These are phyloP conservation scores for Pythium rishiriense DNA, from an alignment of 352 stramenopile genomes.

Conservation along the genomic window DNA sequence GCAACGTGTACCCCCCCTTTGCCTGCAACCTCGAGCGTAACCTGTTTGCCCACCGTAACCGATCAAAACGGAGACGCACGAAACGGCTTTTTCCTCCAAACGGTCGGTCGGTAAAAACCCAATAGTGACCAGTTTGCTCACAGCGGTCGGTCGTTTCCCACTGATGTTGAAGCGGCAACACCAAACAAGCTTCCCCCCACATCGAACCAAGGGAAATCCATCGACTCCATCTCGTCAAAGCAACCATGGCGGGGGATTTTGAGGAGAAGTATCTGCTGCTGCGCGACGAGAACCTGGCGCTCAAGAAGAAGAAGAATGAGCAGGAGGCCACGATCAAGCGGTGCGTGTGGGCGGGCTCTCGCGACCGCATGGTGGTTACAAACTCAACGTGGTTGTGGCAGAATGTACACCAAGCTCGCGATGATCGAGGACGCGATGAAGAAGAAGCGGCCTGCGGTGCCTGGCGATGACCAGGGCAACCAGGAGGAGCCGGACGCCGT, in stretches of 20 bases:
- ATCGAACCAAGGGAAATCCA: no score
- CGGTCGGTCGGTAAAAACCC: conserved; percentile 22
- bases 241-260: conserved; percentile 56
- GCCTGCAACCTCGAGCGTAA: conserved; percentile 15
- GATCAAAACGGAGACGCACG: neutral
- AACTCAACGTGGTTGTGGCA: conserved; percentile 20
- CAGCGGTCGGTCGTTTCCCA: conserved; percentile 19
- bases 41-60: conserved; percentile 1
- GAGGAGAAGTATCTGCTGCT: conserved; percentile 86
- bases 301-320: conserved; percentile 92
- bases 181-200: neutral
- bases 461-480: conserved; percentile 45
- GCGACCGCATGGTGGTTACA: no score
- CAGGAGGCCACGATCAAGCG: conserved; percentile 89
- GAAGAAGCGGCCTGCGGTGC: conserved; percentile 51
- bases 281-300: conserved; percentile 80
- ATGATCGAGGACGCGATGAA: conserved; percentile 87
- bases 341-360: conserved; percentile 22
- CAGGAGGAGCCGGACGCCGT: conserved; percentile 38
- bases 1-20: conserved; percentile 19
- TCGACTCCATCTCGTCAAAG: no score
- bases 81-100: conserved; percentile 9
- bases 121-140: neutral
- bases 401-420: conserved; percentile 89
- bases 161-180: conserved; percentile 1